These are phyloP conservation scores for Calonectria naviculata DNA, from an alignment of 2,329 filamentous ascomycete species.

Conservation along the genomic window DNA sequence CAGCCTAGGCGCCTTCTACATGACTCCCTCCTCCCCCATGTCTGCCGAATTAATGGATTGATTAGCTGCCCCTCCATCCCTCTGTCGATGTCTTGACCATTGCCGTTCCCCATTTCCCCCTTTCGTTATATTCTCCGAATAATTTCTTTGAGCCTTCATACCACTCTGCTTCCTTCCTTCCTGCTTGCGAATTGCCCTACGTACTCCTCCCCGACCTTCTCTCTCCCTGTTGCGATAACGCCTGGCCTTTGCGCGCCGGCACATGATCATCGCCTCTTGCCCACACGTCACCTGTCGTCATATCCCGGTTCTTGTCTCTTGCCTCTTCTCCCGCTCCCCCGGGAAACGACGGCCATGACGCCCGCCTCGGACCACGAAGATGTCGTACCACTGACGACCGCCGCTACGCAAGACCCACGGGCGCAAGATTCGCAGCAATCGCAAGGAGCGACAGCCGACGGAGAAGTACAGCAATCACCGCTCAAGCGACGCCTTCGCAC, in stretches of 20 bases:
- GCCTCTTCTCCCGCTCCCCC: neutral
- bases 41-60: slow-evolving; percentile 8
- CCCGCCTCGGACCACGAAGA: slow-evolving; percentile 40
- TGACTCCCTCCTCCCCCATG: neutral
- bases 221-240: neutral
- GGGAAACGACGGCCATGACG: slow-evolving; percentile 29
- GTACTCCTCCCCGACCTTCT: too few species aligned
- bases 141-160: neutral
- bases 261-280: neutral
- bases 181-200: neutral
- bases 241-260: neutral
- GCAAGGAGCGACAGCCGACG: neutral
- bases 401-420: slow-evolving; percentile 22
- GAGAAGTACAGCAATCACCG: slow-evolving; percentile 21
- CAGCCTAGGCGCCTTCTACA: neutral
- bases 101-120: neutral
- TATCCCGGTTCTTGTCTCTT: neutral
- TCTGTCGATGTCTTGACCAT: neutral
- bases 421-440: neutral
- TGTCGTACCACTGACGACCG: slow-evolving; percentile 13
- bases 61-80: slow-evolving; percentile 2
- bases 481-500: slow-evolving; percentile 42
- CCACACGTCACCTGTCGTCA: neutral
- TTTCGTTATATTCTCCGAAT: slow-evolving; percentile 17
- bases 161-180: neutral